A percentile compares a stretch with the other conserved stretches of the same genome.
phyloP scores from a whole-genome alignment of 2,329 filamentous ascomycete genomes.

The Trichoderma sp. region DNA sequence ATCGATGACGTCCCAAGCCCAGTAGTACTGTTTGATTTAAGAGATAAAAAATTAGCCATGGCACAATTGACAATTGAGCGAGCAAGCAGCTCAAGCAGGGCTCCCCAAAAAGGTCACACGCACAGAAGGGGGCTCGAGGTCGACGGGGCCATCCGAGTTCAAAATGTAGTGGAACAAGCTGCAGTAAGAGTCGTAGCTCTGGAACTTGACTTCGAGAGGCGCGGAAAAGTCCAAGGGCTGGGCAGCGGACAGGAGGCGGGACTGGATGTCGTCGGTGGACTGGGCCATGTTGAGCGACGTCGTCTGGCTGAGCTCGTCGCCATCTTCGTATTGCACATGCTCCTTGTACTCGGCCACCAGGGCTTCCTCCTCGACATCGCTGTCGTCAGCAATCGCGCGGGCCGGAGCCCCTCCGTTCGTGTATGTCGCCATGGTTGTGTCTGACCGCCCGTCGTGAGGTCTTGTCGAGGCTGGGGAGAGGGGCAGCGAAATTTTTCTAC shows the following conservation, averaged over 20 bases:
- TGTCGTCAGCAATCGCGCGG: slow-evolving; percentile 71
- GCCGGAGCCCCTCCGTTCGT: slow-evolving; percentile 59
- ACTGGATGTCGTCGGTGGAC: slow-evolving; percentile 88
- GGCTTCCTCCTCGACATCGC: slow-evolving; percentile 93
- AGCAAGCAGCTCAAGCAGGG: not conserved
- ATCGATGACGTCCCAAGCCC: slow-evolving; percentile 99
- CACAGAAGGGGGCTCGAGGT: slow-evolving; percentile 94
- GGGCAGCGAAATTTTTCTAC: slow-evolving; percentile 38
- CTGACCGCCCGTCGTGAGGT: slow-evolving; percentile 28
- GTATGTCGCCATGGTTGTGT: slow-evolving; percentile 55
- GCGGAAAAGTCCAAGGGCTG: slow-evolving; percentile 96
- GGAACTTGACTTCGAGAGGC: slow-evolving; percentile 93
- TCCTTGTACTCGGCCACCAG: slow-evolving; percentile 94
- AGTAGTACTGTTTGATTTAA: slow-evolving; percentile 71
- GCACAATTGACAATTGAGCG: not conserved
- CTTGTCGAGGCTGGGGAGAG: slow-evolving; percentile 24
- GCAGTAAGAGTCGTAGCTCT: slow-evolving; percentile 99
- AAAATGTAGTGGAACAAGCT: slow-evolving; percentile 98
- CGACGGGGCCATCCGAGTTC: slow-evolving; percentile 98
- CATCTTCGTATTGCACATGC: slow-evolving; percentile 91
- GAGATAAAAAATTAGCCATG: not conserved
- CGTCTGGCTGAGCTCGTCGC: slow-evolving; percentile 74
- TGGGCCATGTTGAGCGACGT: slow-evolving; percentile 66
- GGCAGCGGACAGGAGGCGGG: slow-evolving; percentile 84
- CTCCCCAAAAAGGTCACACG: slow-evolving; percentile 38